Evolutionary conservation across 2,329 filamentous ascomycete genomes (phyloP).

Genomic region (Aspergillus caelatus): DNA sequence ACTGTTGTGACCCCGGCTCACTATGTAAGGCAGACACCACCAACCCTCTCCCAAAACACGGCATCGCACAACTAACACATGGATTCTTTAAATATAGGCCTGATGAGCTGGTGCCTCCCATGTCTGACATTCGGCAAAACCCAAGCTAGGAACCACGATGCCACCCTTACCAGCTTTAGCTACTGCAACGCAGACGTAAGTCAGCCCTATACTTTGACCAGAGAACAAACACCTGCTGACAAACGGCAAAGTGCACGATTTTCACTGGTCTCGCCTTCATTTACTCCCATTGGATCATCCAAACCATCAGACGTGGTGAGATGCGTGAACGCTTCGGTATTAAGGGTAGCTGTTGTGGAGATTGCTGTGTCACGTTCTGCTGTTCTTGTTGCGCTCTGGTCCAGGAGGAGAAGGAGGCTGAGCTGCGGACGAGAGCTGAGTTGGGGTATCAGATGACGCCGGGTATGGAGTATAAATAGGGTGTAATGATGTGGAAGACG

Average conservation of each 20-base stretch:
- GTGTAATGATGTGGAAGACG: neutral
- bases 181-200: conserved; percentile 16
- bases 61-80: neutral
- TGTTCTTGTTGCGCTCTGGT: conserved; percentile 25
- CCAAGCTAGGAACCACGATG: conserved; percentile 14
- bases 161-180: conserved; percentile 10
- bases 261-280: conserved; percentile 17
- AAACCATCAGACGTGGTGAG: conserved; percentile 21
- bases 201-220: neutral
- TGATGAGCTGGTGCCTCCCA: conserved; percentile 20
- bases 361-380: conserved; percentile 21
- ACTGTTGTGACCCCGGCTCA: conserved; percentile 18
- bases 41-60: neutral
- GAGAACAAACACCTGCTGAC: neutral
- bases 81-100: neutral
- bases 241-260: conserved; percentile 14
- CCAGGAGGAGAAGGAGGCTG: conserved; percentile 25
- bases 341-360: conserved; percentile 19
- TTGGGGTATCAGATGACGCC: neutral
- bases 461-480: neutral
- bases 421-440: conserved; percentile 20
- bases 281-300: conserved; percentile 22
- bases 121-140: conserved; percentile 24
- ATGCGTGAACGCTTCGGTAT: conserved; percentile 22
- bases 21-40: conserved; percentile 16